phyloP scores from a whole-genome alignment of 441 rosid species.

The Adansonia gregorii region DNA sequence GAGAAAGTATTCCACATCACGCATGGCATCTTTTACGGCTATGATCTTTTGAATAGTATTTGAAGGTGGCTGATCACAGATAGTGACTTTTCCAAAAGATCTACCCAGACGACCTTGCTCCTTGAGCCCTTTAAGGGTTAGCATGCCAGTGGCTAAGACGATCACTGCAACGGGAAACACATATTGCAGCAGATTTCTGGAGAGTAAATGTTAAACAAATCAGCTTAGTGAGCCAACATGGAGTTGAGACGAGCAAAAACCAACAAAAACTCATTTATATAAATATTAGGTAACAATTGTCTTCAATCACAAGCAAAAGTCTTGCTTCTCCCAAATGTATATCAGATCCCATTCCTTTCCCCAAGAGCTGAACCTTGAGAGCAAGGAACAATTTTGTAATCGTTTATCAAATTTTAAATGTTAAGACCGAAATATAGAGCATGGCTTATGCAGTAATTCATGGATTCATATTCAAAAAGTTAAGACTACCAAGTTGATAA shows the following conservation, averaged over 20 bases:
- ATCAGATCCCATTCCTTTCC: neutral
- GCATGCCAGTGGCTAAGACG: constrained; percentile 75
- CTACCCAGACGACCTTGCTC: constrained; percentile 96
- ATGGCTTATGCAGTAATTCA: neutral
- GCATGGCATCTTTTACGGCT: constrained; percentile 93
- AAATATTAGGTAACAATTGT: neutral
- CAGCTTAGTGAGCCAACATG: constrained; percentile 27
- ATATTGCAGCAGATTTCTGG: constrained; percentile 77
- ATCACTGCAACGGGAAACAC: constrained; percentile 67
- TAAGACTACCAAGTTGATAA: neutral
- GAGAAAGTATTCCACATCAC: constrained; percentile 73
- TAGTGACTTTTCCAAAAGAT: constrained; percentile 80
- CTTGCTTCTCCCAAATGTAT: neutral
- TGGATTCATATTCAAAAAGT: neutral
- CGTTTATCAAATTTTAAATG: neutral
- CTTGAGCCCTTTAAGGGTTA: constrained; percentile 87
- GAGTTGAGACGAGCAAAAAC: neutral
- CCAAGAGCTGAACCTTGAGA: neutral
- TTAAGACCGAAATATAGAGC: neutral
- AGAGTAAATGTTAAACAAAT: constrained; percentile 14
- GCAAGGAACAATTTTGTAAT: neutral
- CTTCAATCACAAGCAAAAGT: neutral
- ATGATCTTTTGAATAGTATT: constrained; percentile 93
- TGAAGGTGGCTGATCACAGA: constrained; percentile 95
- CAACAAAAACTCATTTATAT: constrained; percentile 2